Conservation (phyloP, 2,329 filamentous ascomycete species). For the Thelonectria rubi region DNA sequence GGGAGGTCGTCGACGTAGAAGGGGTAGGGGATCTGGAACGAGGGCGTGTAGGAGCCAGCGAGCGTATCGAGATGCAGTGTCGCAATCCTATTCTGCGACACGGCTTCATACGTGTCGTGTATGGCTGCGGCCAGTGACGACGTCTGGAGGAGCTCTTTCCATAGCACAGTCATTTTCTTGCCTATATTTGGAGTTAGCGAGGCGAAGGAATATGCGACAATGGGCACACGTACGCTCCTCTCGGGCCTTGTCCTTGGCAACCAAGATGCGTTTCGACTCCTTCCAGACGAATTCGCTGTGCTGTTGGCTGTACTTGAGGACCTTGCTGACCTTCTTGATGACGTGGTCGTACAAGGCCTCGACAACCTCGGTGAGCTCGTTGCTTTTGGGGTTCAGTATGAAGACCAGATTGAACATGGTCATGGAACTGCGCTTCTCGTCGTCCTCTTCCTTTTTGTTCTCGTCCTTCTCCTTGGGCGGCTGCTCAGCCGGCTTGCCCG, state of each 20-base stretch:
- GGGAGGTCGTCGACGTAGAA: slow-evolving; percentile 79
- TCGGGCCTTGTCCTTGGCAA: slow-evolving; percentile 82
- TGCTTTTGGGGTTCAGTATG: slow-evolving; percentile 80
- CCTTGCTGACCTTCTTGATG: slow-evolving; percentile 91
- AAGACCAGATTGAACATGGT: slow-evolving; percentile 99
- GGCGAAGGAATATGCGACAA: neutral
- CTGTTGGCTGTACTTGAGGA: slow-evolving; percentile 91
- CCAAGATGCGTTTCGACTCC: slow-evolving; percentile 84
- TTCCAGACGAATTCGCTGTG: slow-evolving; percentile 90
- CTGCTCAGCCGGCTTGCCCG: slow-evolving; percentile 42
- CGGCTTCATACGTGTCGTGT: slow-evolving; percentile 81
- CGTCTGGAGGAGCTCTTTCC: slow-evolving; percentile 74
- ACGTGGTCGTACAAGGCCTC: slow-evolving; percentile 87
- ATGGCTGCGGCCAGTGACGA: slow-evolving; percentile 86
- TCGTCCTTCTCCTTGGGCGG: slow-evolving; percentile 40
- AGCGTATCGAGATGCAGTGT: slow-evolving; percentile 78
- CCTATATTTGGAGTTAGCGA: slow-evolving; percentile 46
- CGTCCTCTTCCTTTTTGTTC: slow-evolving; percentile 48
- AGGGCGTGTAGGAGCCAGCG: slow-evolving; percentile 66
- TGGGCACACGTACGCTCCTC: slow-evolving; percentile 65
- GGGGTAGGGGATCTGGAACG: slow-evolving; percentile 71
- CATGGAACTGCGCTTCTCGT: slow-evolving; percentile 77
- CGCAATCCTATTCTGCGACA: slow-evolving; percentile 86
- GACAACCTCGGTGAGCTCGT: slow-evolving; percentile 78
- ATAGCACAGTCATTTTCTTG: slow-evolving; percentile 71